Evolutionary conservation across 2,329 filamentous ascomycete genomes (phyloP), one percentile per base, ranked within the genome.

Genomic region (Stemphylium lycopersici): DNA sequence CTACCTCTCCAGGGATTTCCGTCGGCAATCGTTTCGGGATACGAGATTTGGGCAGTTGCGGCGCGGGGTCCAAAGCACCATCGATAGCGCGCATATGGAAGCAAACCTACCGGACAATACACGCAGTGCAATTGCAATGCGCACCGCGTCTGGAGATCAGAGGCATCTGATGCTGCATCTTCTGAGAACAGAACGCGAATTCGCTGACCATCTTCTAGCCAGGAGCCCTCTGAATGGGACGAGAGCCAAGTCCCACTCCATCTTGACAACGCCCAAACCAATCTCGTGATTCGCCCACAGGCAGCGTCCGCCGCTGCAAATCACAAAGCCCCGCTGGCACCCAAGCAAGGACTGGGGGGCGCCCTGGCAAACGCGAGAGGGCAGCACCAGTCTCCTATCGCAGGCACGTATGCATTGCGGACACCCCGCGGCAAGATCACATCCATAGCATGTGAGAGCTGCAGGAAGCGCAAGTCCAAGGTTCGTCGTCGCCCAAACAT

Each of bases 381-480:
- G 26, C 70, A 73, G 50, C 65, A 73, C 40, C 68, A 71, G 44
- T 74, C 71, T 29, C 71, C 71, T 24, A 74, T 74, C 39, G 65
- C 71, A 18, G 71, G 71, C 32, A 73, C 70, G 6, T 74, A 74
- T 54, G 71, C 71, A 16, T 52, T 74, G 34, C 70, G 71, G 26
- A 74, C 71, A 8, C 71, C 71, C 22, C 67, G 71, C n/a, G 71
- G 71, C 22, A 74, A 74, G 48, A 76, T 76, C 43, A 76, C 73
- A 11, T 74, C 73, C 5, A 76, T 76, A 61, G 73, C 73, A 15
- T 76, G 73, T 52, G 73, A 75, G 45, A 74, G 72, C 44, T 76
- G 73, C 49, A 65, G 72, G 56, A 76, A 75, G 50, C 68, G 73
- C 16, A 76, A 76, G 47, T 75, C 72, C 32, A 76, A 76, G 68